phyloP scores from a whole-genome alignment of 306 rosid genomes.

The Medicago truncatula region DNA sequence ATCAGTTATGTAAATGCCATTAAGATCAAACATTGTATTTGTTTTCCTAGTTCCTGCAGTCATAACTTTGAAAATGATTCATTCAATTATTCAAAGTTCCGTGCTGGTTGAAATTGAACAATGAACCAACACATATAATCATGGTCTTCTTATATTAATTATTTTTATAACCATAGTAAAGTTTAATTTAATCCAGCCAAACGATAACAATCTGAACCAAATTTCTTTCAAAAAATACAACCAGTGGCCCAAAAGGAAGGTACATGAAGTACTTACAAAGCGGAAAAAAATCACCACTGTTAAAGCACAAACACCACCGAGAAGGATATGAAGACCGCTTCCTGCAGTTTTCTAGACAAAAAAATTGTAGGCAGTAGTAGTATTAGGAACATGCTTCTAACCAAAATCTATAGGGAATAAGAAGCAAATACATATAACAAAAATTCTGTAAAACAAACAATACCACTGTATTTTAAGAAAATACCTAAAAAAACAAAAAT shows the following conservation, averaged over 20 bases:
- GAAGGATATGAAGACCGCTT: slow-evolving; percentile 94
- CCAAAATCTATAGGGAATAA: slow-evolving; percentile 33
- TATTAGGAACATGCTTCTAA: slow-evolving; percentile 34
- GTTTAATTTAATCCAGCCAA: slow-evolving; percentile 22
- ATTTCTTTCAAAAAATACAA: slow-evolving; percentile 21
- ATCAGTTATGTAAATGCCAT: slow-evolving; percentile 15
- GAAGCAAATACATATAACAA: slow-evolving; percentile 30
- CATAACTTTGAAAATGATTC: slow-evolving; percentile 31
- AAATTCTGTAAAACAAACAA: slow-evolving; percentile 2
- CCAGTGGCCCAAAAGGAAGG: slow-evolving; percentile 35
- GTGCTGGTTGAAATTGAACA: slow-evolving; percentile 14
- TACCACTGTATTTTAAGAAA: slow-evolving; percentile 1
- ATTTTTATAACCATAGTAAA: slow-evolving; percentile 20
- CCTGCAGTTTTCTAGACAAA: slow-evolving; percentile 85
- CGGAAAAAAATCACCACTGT: slow-evolving; percentile 95
- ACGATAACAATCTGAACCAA: slow-evolving; percentile 32
- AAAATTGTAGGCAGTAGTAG: slow-evolving; percentile 1
- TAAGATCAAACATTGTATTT: slow-evolving; percentile 30
- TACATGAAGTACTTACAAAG: slow-evolving; percentile 68
- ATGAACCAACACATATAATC: slow-evolving; percentile 30
- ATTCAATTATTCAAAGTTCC: not conserved
- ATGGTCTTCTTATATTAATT: slow-evolving; percentile 29
- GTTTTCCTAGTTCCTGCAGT: slow-evolving; percentile 11
- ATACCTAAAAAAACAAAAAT: not conserved
- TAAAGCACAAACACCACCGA: slow-evolving; percentile 96